phyloP scores from a whole-genome alignment of 2,329 filamentous ascomycete genomes.

The Fusarium coicis region DNA sequence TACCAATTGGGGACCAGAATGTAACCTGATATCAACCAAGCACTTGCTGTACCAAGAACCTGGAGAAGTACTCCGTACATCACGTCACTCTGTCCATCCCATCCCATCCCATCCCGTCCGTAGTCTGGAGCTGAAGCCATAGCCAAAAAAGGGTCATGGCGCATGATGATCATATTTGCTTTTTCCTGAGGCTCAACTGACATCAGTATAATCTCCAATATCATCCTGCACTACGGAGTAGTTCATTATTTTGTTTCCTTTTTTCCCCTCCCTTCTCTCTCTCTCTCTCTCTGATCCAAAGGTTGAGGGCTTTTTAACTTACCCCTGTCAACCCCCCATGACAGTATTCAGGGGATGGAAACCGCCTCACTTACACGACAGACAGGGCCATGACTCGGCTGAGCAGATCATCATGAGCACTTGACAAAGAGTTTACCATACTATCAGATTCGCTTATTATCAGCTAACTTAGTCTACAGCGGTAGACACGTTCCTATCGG shows the following conservation, averaged over 20 bases:
- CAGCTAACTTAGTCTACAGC: not conserved
- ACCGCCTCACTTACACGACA: slow-evolving; percentile 31
- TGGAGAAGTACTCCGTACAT: not conserved
- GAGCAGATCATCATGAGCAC: slow-evolving; percentile 13
- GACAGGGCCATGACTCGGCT: slow-evolving; percentile 35
- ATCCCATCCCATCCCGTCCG: not conserved
- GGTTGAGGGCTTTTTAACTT: not conserved
- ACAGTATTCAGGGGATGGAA: slow-evolving; percentile 3
- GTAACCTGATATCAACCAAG: not conserved
- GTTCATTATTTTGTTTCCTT: not conserved
- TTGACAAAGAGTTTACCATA: slow-evolving; percentile 3
- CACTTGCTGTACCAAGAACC: not conserved
- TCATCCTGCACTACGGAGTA: not conserved
- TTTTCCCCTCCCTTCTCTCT: too few relatives aligned
- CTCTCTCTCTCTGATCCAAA: not conserved
- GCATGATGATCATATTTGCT: slow-evolving; percentile 8
- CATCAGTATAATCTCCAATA: not conserved
- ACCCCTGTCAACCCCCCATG: not conserved
- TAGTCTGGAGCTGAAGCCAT: slow-evolving; percentile 6
- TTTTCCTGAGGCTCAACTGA: slow-evolving; percentile 15
- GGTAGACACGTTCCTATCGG: slow-evolving; percentile 11
- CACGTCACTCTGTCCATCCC: not conserved
- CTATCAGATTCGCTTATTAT: slow-evolving; percentile 5
- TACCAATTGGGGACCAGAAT: not conserved
- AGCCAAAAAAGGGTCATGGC: slow-evolving; percentile 17